Base-by-base conservation (phyloP, 2,329 filamentous ascomycete species). In the Aschersonia sp. region DNA sequence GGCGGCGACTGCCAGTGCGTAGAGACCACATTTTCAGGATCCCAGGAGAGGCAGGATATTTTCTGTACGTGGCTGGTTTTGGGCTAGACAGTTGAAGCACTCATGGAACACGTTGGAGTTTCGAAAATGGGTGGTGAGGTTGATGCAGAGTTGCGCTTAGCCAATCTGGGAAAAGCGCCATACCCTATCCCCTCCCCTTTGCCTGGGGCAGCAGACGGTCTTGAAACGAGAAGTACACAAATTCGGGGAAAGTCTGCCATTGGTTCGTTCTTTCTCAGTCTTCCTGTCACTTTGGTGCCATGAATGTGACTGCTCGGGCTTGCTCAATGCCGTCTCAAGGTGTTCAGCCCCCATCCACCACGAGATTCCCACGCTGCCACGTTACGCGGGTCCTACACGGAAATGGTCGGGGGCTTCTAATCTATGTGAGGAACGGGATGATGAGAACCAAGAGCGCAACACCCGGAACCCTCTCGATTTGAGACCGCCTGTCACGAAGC, bases 91-190 rank as follows among this genome's bases (percentile, higher is more conserved):
- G 56, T 61, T 71, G 69, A 71, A 63, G 68, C 69, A 71, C 55
- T 63, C 56, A 62, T 72, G 69, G 62, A 66, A 72, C 69, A 67
- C 48, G 58, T 59, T 57, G 53, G 53, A 58, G 69, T 72, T 72
- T 72, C 68, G 67, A 52, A 53, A 49, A 47, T 55, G 50, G 51
- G 58, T 54, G 55, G 47, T 47, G 42, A 46, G 14, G 43, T 30
- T 32, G 31, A 29, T 33, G 43, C 43, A 6, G 12, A n/a, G 22
- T 22, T 14, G 33, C 45, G 31, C 46, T 51, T 47, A 29, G 30
- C 50, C 50, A 11, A 44, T 47, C 31, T 42, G 37, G 47, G 31
- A 45, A 48, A 22, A 22, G 14, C 42, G 35, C 10, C 22, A 12
- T 2, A 30, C 33, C 30, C 35, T 12, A 12, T n/a, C 12, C 14